Percentiles rank a stretch among this genome's conserved stretches.
These are phyloP conservation scores for Trypanosoma cruzi DNA, from an alignment of 208 protist genomes.

Conservation along the genomic window DNA sequence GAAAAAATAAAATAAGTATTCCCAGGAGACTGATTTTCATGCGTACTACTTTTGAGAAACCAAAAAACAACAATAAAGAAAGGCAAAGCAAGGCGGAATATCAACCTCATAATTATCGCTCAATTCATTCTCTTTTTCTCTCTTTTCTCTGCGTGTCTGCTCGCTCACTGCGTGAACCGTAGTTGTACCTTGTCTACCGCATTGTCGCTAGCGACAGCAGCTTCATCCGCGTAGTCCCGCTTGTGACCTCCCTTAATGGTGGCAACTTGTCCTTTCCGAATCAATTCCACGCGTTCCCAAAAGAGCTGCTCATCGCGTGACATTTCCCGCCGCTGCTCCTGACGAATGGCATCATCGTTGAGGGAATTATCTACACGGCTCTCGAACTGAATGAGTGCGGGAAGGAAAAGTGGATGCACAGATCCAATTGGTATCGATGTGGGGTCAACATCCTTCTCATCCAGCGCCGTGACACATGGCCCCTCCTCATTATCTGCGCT, in stretches of 20 bases:
- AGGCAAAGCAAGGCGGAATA: neutral
- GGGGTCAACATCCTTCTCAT: conserved; percentile 46
- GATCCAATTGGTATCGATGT: conserved; percentile 68
- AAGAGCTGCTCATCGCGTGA: conserved; percentile 76
- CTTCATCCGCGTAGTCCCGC: conserved; percentile 65
- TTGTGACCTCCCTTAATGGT: conserved; percentile 62
- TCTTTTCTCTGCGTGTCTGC: neutral
- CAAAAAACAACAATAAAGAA: neutral
- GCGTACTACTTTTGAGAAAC: neutral
- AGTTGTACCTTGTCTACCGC: conserved; percentile 84
- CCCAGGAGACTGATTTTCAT: neutral
- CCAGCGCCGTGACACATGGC: conserved; percentile 36
- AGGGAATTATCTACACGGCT: conserved; percentile 29
- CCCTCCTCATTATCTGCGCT: neutral
- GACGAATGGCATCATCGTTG: conserved; percentile 38
- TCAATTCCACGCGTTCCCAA: conserved; percentile 89
- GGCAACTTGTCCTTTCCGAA: conserved; percentile 72
- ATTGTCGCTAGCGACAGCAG: conserved; percentile 44
- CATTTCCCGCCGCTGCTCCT: conserved; percentile 79
- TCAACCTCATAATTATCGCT: neutral
- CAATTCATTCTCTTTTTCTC: neutral
- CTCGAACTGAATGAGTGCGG: conserved; percentile 76
- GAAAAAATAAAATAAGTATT: too few species aligned
- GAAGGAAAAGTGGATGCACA: conserved; percentile 65
- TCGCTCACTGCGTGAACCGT: conserved; percentile 67